Percentiles rank a stretch among this genome's conserved stretches.
phyloP scores from a whole-genome alignment of 352 stramenopile species.

The Globisporangium mamillatum region DNA sequence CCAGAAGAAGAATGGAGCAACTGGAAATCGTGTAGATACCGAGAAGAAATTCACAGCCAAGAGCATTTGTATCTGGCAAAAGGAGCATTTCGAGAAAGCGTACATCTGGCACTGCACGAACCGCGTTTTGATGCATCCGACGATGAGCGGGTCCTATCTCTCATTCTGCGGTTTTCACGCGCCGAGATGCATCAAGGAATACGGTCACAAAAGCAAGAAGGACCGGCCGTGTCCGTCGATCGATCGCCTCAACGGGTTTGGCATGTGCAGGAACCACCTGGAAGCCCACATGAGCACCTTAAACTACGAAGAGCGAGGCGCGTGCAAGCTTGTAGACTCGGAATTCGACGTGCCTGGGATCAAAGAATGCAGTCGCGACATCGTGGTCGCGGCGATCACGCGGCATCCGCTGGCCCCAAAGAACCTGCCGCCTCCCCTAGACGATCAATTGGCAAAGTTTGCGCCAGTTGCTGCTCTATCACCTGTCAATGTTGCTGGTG shows the following conservation, averaged over 20 bases:
- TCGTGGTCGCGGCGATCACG: conserved; percentile 12
- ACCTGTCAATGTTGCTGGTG: not conserved
- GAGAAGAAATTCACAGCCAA: conserved; percentile 16
- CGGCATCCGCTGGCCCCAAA: conserved; percentile 58
- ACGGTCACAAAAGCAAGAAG: conserved; percentile 35
- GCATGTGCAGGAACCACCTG: conserved; percentile 69
- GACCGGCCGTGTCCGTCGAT: conserved; percentile 35
- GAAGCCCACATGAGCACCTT: conserved; percentile 57
- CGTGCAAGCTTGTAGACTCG: conserved; percentile 41
- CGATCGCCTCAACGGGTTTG: conserved; percentile 54
- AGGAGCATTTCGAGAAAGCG: conserved; percentile 47
- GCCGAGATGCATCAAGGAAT: conserved; percentile 58
- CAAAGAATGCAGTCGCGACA: conserved; percentile 48
- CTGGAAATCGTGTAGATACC: conserved; percentile 7
- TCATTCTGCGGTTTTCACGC: conserved; percentile 67
- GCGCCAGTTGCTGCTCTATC: not conserved
- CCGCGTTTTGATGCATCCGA: conserved; percentile 57
- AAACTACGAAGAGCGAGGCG: conserved; percentile 44
- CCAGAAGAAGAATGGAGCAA: conserved; percentile 13
- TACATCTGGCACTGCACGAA: conserved; percentile 66
- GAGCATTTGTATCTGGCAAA: conserved; percentile 53
- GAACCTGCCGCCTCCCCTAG: conserved; percentile 20
- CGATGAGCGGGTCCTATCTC: conserved; percentile 45
- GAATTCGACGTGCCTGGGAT: conserved; percentile 68
- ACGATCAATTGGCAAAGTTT: not conserved